Conservation (phyloP, 192 early-diverging fungal species). For the Geosiphon pyriformis region DNA sequence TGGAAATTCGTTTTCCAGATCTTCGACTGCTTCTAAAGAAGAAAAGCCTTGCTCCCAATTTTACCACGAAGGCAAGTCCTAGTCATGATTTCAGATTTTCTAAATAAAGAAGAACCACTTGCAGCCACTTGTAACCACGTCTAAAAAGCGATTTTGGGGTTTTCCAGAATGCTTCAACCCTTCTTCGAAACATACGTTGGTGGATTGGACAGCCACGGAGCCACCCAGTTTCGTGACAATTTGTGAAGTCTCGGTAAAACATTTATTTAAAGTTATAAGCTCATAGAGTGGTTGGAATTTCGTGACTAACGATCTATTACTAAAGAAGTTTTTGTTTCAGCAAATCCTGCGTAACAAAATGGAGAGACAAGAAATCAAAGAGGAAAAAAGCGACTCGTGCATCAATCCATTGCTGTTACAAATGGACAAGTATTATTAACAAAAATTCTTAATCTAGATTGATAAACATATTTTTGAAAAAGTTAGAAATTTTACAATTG, state of each 20-base stretch:
- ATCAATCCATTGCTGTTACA: not conserved
- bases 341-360: constrained; percentile 1
- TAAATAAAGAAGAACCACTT: not conserved
- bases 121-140: not conserved
- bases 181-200: not conserved
- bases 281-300: not conserved
- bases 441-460: not conserved
- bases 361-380: not conserved
- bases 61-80: constrained; percentile 14
- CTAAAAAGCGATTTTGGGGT: not conserved
- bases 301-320: too few relatives aligned
- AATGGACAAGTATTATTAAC: constrained; percentile 5
- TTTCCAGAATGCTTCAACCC: not conserved
- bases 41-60: constrained; percentile 9
- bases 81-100: too few relatives aligned
- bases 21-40: constrained; percentile 12
- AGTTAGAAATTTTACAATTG: not conserved
- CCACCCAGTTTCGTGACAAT: not conserved
- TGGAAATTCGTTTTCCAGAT: constrained; percentile 14
- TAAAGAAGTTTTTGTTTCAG: not conserved
- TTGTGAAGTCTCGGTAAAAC: not conserved
- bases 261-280: not conserved
- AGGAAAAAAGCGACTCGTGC: not conserved
- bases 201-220: not conserved
- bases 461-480: not conserved